phyloP scores from a whole-genome alignment of 306 rosid species.

The Pyrus betulifolia region DNA sequence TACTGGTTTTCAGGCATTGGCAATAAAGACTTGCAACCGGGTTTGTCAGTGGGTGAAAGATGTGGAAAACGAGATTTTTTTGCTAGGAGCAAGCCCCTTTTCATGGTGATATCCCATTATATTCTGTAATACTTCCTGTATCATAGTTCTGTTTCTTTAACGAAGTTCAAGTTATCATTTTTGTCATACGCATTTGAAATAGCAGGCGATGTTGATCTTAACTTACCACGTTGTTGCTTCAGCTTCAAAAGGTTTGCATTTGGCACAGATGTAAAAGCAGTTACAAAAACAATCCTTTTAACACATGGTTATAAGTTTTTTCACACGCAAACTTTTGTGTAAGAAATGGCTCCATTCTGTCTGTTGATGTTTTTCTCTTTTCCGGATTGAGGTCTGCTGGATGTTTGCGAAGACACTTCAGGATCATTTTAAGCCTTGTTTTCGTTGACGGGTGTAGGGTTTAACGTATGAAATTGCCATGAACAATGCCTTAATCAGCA shows the following conservation, averaged over 20 bases:
- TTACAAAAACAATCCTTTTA: neutral
- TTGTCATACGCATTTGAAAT: neutral
- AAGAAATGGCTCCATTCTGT: neutral
- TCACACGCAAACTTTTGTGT: neutral
- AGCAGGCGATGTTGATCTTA: neutral
- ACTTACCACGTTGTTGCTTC: neutral
- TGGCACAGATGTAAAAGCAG: neutral
- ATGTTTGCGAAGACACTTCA: neutral
- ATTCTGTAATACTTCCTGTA: conserved; percentile 41
- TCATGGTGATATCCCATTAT: conserved; percentile 67
- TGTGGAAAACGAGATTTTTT: conserved; percentile 85
- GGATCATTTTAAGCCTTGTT: neutral
- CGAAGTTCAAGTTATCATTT: conserved; percentile 15
- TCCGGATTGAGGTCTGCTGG: too few relatives aligned
- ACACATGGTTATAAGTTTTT: neutral
- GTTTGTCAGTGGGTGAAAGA: conserved; percentile 97
- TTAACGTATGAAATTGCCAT: neutral
- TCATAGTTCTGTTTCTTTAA: conserved; percentile 27
- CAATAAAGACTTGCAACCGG: conserved; percentile 87
- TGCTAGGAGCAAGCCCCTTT: conserved; percentile 95
- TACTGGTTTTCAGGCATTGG: conserved; percentile 57
- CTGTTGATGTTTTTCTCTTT: neutral
- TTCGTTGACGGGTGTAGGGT: neutral
- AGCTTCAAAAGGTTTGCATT: neutral
- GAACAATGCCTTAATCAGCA: neutral